Percentiles rank a stretch among this genome's conserved stretches.
phyloP scores from a whole-genome alignment of 2,329 filamentous ascomycete genomes.

The Fonsecaea multimorphosa region DNA sequence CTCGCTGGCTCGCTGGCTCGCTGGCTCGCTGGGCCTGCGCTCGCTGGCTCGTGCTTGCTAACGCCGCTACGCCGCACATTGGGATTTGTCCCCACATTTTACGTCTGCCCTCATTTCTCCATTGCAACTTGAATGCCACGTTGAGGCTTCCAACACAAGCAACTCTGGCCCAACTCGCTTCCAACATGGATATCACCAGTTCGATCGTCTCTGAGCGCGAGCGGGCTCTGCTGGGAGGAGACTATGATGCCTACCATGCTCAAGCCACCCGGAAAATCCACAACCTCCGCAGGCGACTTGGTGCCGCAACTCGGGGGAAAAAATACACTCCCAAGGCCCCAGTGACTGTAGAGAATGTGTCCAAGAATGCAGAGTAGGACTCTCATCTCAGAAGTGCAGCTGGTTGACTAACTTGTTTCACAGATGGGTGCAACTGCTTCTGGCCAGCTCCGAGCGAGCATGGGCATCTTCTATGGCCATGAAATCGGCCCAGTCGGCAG shows the following conservation, averaged over 20 bases:
- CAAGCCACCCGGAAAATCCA: slow-evolving; percentile 81
- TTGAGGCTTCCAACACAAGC: not conserved
- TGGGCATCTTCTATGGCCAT: slow-evolving; percentile 97
- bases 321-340: slow-evolving; percentile 77
- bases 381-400: not conserved
- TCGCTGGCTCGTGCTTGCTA: not conserved
- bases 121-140: not conserved
- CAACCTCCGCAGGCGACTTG: slow-evolving; percentile 82
- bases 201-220: slow-evolving; percentile 81
- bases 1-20: no score
- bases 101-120: not conserved
- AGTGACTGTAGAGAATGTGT: slow-evolving; percentile 76
- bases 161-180: not conserved
- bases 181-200: slow-evolving; percentile 83
- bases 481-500: slow-evolving; percentile 80
- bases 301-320: slow-evolving; percentile 80
- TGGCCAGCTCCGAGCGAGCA: slow-evolving; percentile 86
- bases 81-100: slow-evolving; percentile 12
- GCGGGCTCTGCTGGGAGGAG: slow-evolving; percentile 82
- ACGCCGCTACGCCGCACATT: not conserved
- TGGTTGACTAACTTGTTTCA: slow-evolving; percentile 29
- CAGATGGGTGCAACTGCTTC: slow-evolving; percentile 77
- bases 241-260: slow-evolving; percentile 83
- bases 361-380: slow-evolving; percentile 74
- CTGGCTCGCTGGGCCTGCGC: no score